Evolutionary conservation across 2,329 filamentous ascomycete genomes (phyloP), one percentile per base, ranked within the genome.

Genomic region (Aspergillus pseudoviridinutans): DNA sequence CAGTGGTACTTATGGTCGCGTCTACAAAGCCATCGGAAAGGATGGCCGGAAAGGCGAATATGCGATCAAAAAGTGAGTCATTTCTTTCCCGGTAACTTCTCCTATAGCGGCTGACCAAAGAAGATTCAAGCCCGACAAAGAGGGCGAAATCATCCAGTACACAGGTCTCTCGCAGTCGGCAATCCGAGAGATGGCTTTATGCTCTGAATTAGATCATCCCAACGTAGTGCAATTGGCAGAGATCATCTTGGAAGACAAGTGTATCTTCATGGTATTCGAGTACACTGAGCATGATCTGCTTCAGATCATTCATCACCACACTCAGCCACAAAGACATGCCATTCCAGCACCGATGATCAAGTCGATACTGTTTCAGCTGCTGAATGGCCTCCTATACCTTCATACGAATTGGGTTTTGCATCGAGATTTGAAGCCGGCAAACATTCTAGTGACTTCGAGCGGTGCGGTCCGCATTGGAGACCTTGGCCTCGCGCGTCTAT

Each of bases 211-310:
- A 27, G 86, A 84, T 58, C 92, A 99, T 73, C 80, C 85, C 56
- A 97, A 97, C 71, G 87, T 99, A 35, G 93, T 99, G 64, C 87
- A 89, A 58, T 85, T 97, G 1, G 87, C 93, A 60, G 94, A 99
- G 76, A 97, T 96, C 68, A 96, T 99, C 68, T 82, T 99, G 3
- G 93, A 99, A 77, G 92, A 96, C 75, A 97, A 97, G 79, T 97
- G 92, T 78, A 97, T 99, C 73, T 99, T 92, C 77, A 99, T 99
- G 89, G 92, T 99, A 1, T 97, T 99, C 67, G 94, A 97, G 74
- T 99, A 96, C 74, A 94, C 94, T 64, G 94, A 99, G 76, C 94
- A 99, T 74, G 94, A 99, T 74, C 79, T 99, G 41, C 81, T 99
- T 4, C 94, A 99, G 74, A 97, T 99, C 72, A 97, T 99, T 65